phyloP scores from a whole-genome alignment of 352 stramenopile genomes.

The Phytopythium boreale region DNA sequence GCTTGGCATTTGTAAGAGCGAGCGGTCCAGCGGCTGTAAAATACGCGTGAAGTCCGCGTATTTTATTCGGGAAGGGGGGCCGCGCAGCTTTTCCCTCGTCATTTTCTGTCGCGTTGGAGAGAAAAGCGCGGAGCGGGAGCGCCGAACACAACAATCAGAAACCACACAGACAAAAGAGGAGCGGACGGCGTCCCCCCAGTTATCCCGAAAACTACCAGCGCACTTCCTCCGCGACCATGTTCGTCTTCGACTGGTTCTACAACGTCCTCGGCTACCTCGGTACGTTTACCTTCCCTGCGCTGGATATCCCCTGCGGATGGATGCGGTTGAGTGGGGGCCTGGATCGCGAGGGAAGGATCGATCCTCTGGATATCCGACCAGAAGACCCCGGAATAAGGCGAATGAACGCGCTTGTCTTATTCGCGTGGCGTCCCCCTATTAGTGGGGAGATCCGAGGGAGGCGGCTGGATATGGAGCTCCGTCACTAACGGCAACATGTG shows the following conservation, averaged over 20 bases:
- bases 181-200: too few relatives aligned
- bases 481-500: constrained; percentile 1
- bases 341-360: neutral
- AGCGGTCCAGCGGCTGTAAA: too few relatives aligned
- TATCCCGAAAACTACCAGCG: neutral
- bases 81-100: neutral
- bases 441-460: too few relatives aligned
- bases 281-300: constrained; percentile 30
- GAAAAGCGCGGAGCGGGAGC: neutral
- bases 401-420: neutral
- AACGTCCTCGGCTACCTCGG: constrained; percentile 91
- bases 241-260: constrained; percentile 97
- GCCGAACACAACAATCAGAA: constrained; percentile 5
- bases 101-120: constrained; percentile 1
- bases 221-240: constrained; percentile 63
- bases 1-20: neutral
- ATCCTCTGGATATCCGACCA: neutral
- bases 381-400: neutral
- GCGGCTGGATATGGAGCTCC: neutral
- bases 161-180: neutral
- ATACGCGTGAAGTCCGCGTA: neutral
- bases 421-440: neutral
- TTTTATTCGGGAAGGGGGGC: neutral
- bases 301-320: neutral
- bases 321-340: neutral